These are phyloP conservation scores for Aureobasidium sp. DNA, from an alignment of 2,329 filamentous ascomycete species.

Conservation along the genomic window DNA sequence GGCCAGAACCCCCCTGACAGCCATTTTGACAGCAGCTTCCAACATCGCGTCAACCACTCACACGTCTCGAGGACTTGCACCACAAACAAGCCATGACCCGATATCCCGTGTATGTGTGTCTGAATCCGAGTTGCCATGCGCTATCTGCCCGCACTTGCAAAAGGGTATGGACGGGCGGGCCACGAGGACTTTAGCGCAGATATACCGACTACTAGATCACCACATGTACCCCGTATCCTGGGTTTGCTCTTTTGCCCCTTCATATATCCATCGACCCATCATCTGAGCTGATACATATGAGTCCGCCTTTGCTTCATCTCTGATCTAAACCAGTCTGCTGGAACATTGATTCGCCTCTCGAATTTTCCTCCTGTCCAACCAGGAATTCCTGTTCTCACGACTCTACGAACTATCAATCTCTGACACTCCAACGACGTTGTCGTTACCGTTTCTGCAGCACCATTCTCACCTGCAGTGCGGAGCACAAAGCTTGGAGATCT, in stretches of 20 bases:
- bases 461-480: not conserved
- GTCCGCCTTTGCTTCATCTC: not conserved
- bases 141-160: constrained; percentile 11
- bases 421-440: constrained; percentile 3
- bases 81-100: not conserved
- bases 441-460: not conserved
- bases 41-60: constrained; percentile 4
- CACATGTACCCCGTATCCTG: constrained; percentile 3
- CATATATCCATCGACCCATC: constrained; percentile 1
- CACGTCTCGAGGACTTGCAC: not conserved
- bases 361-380: not conserved
- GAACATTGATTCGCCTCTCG: not conserved
- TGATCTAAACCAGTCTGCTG: constrained; percentile 7
- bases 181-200: constrained; percentile 3
- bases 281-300: constrained; percentile 2
- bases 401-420: constrained; percentile 1
- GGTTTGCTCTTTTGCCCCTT: constrained; percentile 4
- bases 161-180: constrained; percentile 4
- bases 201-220: not conserved
- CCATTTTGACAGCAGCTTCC: constrained; percentile 9
- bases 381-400: not conserved
- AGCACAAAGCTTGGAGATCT: not conserved
- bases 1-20: constrained; percentile 7
- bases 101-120: constrained; percentile 10
- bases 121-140: constrained; percentile 3